A percentile compares a stretch with the other conserved stretches of the same genome.
Conservation (phyloP, 805 yeast genomes). For the Ogataea nitratoaversa region DNA sequence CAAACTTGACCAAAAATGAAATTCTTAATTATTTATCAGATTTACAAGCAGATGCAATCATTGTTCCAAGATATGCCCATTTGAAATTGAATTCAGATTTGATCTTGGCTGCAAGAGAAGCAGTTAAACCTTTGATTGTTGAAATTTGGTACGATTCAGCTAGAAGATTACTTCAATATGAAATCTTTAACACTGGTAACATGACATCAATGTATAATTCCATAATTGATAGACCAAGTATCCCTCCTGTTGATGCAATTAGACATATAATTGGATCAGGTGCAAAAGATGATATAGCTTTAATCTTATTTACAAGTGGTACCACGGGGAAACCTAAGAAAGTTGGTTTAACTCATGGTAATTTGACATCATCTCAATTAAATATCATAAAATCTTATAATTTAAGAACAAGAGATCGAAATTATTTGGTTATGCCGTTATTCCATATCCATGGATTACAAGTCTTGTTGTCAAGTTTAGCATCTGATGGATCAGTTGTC, state of each 20-base stretch:
- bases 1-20: conserved; percentile 56
- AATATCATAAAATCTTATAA: conserved; percentile 59
- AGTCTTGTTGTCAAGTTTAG: conserved; percentile 56
- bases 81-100: conserved; percentile 29
- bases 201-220: conserved; percentile 18
- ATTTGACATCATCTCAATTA: conserved; percentile 53
- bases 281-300: conserved; percentile 45
- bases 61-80: conserved; percentile 52
- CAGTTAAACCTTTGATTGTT: conserved; percentile 50
- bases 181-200: conserved; percentile 14
- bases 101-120: conserved; percentile 18
- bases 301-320: conserved; percentile 70
- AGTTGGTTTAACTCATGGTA: conserved; percentile 64
- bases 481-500: conserved; percentile 57
- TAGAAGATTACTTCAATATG: conserved; percentile 40
- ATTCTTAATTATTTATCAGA: conserved; percentile 64
- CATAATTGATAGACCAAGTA: conserved; percentile 11
- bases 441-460: conserved; percentile 78
- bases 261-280: conserved; percentile 12
- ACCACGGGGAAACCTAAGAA: conserved; percentile 77
- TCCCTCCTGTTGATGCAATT: conserved; percentile 10
- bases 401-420: conserved; percentile 43
- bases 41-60: conserved; percentile 49
- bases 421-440: conserved; percentile 70
- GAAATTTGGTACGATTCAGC: conserved; percentile 46